Evolutionary conservation across 139 green algal genomes (phyloP), one percentile per base, ranked within the genome.

Genomic region (Edaphochlamys debaryana): DNA sequence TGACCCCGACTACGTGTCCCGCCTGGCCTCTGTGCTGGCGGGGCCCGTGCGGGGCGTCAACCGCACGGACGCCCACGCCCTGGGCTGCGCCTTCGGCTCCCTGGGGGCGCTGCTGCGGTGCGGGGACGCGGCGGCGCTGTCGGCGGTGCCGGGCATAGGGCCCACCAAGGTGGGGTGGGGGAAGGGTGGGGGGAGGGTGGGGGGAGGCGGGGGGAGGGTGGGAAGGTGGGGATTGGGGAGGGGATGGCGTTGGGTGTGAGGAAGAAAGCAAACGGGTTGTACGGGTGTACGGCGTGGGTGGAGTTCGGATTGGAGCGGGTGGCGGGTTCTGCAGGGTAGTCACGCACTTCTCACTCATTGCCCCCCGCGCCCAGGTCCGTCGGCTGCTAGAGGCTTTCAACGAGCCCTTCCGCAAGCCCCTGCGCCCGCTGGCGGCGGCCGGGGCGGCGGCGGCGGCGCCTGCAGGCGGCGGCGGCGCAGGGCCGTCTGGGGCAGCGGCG

Each of bases 1-100:
- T 38, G 93, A 96, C 20, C 80, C 75, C 36, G 96, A 99, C 85
- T 99, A 98, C 86, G 40, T 94, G 0, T 95, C 89, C 4, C 85
- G 95, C 22, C 90, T 97, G 42, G 91, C 87, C 7, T 80, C 91
- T 0, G 88, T 89, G 11, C 82, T 98, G 25, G 97, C 93, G 25
- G 89, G 87, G 30, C 67, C 38, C 9, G 82, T 98, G 36, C 84
- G 93, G 1, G 93, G 92, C 34, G 86, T 98, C 56, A 98, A 98
- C 91, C 87, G 83, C 32, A 96, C 94, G 0, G 94, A 98, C 66
- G 93, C 94, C 15, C 87, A 92, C 56, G 95, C 93, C 5, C 81
- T 98, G 41, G 91, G 89, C 34, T 75, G 87, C 69, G 69, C 52
- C 19, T 92, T 93, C 34, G 87, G 86, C 40, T 86, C 41, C 2